Evolutionary conservation across 164 flowering plant species (phyloP).

Genomic region (Vitis cinerea): DNA sequence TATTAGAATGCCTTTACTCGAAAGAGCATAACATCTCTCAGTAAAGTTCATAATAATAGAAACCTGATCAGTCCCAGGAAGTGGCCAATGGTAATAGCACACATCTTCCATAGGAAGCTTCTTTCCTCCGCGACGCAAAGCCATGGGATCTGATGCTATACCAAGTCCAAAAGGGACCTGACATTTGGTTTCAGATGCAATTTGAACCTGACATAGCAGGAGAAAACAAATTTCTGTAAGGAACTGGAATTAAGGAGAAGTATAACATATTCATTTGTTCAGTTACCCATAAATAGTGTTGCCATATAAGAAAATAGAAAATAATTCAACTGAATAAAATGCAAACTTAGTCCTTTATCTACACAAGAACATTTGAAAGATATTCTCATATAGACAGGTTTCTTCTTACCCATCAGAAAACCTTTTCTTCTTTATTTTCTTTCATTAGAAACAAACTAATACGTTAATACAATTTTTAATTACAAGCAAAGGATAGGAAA

Average conservation of each 20-base stretch:
- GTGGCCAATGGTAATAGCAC: conserved; percentile 87
- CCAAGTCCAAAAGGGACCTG: conserved; percentile 77
- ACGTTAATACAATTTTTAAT: too few species aligned
- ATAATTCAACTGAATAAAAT: background rate
- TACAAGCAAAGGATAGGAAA: background rate
- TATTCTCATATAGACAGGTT: too few species aligned
- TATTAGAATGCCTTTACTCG: background rate
- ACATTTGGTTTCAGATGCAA: conserved; percentile 40
- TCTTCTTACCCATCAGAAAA: too few species aligned
- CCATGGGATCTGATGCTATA: conserved; percentile 94
- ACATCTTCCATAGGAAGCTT: conserved; percentile 97
- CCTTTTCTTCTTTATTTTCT: too few species aligned
- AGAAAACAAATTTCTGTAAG: background rate
- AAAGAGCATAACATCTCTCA: background rate
- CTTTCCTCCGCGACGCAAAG: conserved; percentile 87
- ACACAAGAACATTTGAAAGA: background rate
- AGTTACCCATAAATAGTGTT: background rate
- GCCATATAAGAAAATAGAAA: background rate
- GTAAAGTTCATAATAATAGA: conserved; percentile 4
- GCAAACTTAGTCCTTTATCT: background rate
- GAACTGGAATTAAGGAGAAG: background rate
- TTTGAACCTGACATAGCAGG: conserved; percentile 57
- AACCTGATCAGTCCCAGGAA: conserved; percentile 84
- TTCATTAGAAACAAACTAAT: too few species aligned
- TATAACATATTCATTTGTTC: too few species aligned